Percentiles rank a stretch among this genome's conserved stretches.
These are phyloP conservation scores for Colletotrichum eleusines DNA, from an alignment of 2,329 filamentous ascomycete species.

Conservation along the genomic window DNA sequence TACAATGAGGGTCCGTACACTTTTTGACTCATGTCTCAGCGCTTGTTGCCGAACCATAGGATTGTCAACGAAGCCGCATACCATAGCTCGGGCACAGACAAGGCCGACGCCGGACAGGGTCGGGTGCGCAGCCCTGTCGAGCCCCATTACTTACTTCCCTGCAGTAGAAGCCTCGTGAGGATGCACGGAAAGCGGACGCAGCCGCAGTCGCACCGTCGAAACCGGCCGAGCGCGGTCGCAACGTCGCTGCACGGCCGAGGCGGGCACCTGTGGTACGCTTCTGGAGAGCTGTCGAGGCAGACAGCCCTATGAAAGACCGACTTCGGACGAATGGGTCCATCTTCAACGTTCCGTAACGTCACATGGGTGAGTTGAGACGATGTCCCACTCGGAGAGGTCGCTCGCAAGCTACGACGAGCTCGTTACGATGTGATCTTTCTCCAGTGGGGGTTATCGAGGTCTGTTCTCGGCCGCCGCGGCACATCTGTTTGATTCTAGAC, in stretches of 20 bases:
- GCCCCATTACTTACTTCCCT: background rate
- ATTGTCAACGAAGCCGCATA: background rate
- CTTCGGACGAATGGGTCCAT: conserved; percentile 18
- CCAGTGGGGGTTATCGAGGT: background rate
- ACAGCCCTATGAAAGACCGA: conserved; percentile 15
- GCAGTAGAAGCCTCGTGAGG: conserved; percentile 1
- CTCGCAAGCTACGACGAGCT: conserved; percentile 25
- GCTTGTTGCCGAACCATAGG: background rate
- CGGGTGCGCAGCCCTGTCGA: background rate
- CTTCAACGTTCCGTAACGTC: background rate
- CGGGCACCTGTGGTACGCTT: background rate
- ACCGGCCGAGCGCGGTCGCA: conserved; percentile 16
- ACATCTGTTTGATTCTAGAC: background rate
- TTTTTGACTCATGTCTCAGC: background rate
- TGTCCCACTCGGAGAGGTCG: conserved; percentile 1
- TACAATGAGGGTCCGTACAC: background rate
- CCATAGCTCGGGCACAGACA: background rate
- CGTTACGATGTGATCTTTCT: background rate
- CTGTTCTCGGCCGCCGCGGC: conserved; percentile 7
- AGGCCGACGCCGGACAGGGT: background rate
- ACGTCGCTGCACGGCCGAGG: conserved; percentile 13
- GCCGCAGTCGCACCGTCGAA: background rate
- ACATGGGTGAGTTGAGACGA: conserved; percentile 9
- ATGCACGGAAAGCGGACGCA: conserved; percentile 11
- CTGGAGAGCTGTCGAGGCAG: background rate